Conservation (phyloP, 2,329 filamentous ascomycete species). For the Knoxdaviesia proteae region DNA sequence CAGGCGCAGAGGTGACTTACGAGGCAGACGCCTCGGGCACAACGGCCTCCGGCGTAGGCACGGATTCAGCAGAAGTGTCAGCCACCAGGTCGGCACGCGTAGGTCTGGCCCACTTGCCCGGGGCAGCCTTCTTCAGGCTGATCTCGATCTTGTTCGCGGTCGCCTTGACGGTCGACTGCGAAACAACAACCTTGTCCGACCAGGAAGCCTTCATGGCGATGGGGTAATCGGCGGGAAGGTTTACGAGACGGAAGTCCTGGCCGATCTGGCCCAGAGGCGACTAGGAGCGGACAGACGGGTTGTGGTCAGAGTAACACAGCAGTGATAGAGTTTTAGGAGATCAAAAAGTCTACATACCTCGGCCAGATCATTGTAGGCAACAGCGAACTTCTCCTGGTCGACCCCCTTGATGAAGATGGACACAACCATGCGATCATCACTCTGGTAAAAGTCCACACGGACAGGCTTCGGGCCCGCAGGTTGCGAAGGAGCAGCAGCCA, state of each 20-base stretch:
- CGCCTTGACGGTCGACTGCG: constrained; percentile 39
- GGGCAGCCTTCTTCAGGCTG: constrained; percentile 41
- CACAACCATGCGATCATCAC: constrained; percentile 11
- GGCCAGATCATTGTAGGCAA: constrained; percentile 12
- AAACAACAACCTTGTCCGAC: constrained; percentile 34
- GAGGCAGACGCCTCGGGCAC: background rate
- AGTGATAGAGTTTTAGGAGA: too few relatives aligned
- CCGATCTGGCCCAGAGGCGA: background rate
- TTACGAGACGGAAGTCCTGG: constrained; percentile 1
- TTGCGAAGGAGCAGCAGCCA: constrained; percentile 5
- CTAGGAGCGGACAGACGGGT: background rate
- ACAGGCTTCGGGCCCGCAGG: constrained; percentile 2
- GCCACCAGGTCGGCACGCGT: background rate
- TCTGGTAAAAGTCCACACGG: constrained; percentile 8
- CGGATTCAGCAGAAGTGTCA: background rate
- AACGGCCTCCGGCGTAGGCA: constrained; percentile 11
- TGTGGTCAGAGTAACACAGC: too few relatives aligned
- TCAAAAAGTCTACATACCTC: constrained; percentile 4
- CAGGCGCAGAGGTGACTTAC: too few relatives aligned
- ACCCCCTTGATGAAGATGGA: constrained; percentile 22
- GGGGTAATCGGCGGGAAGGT: background rate
- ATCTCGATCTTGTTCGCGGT: constrained; percentile 68
- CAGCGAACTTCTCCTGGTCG: constrained; percentile 17
- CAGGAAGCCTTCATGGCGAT: background rate
- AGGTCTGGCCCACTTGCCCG: constrained; percentile 45